phyloP scores from a whole-genome alignment of 768 basidiomycete genomes.

The Mycena olivaceomarginata region DNA sequence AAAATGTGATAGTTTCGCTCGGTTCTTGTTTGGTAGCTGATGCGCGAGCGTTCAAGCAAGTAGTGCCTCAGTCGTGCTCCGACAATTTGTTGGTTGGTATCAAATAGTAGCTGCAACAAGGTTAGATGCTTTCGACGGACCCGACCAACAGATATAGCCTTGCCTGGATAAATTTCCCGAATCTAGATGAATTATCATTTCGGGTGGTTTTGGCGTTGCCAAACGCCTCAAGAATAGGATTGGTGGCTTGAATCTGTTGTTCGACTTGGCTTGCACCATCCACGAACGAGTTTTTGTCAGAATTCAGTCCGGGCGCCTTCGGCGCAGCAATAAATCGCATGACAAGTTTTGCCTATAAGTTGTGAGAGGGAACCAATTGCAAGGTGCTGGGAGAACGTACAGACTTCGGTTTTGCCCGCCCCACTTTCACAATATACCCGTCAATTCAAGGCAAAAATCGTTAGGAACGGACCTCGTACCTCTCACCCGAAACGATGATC shows the following conservation, averaged over 20 bases:
- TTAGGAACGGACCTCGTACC: slow-evolving; percentile 68
- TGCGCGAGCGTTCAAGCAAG: slow-evolving; percentile 95
- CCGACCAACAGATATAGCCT: slow-evolving; percentile 39
- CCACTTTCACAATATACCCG: slow-evolving; percentile 72
- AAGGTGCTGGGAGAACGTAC: slow-evolving; percentile 63
- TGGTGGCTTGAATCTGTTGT: slow-evolving; percentile 97
- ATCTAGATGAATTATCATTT: slow-evolving; percentile 99
- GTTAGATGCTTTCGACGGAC: slow-evolving; percentile 14
- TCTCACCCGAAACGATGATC: slow-evolving; percentile 98
- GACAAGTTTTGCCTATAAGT: slow-evolving; percentile 92
- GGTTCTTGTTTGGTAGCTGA: slow-evolving; percentile 96
- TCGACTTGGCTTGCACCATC: slow-evolving; percentile 97
- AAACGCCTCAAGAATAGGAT: slow-evolving; percentile 98
- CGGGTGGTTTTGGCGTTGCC: slow-evolving; percentile 99
- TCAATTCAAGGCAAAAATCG: slow-evolving; percentile 18
- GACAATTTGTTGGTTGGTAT: slow-evolving; percentile 96
- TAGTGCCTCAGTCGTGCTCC: slow-evolving; percentile 99
- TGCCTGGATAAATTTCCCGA: slow-evolving; percentile 99
- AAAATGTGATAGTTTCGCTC: slow-evolving; percentile 99
- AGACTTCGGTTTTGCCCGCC: slow-evolving; percentile 99
- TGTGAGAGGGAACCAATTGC: slow-evolving; percentile 8
- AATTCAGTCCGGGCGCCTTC: slow-evolving; percentile 82
- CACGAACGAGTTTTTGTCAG: slow-evolving; percentile 83
- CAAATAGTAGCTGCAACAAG: slow-evolving; percentile 89
- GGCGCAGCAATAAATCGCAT: slow-evolving; percentile 99